These are phyloP conservation scores for Oleoguttula mirabilis DNA, from an alignment of 495 filamentous ascomycete genomes.

Conservation along the genomic window DNA sequence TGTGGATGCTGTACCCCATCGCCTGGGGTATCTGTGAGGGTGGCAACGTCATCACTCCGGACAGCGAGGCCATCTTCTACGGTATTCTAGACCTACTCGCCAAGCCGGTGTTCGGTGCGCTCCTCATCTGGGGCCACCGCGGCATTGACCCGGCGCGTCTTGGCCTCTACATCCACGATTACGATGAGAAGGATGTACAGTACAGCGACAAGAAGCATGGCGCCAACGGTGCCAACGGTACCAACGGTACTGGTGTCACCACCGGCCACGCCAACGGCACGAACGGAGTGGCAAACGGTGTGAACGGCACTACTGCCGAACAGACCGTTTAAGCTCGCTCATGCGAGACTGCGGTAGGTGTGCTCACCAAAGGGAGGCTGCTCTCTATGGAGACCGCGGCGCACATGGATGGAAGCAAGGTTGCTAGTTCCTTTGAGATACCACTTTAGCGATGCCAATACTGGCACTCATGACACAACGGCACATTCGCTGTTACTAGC, in stretches of 20 bases:
- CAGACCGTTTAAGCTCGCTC: conserved; percentile 1
- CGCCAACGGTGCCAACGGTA: neutral
- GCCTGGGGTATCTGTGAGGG: conserved; percentile 57
- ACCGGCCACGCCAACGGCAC: neutral
- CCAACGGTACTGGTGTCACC: neutral
- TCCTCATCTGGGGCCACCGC: conserved; percentile 40
- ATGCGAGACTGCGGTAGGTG: no score
- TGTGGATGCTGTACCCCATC: conserved; percentile 59
- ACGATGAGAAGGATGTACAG: conserved; percentile 23
- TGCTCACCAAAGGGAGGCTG: no score
- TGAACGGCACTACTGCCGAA: neutral
- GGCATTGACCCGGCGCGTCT: conserved; percentile 41
- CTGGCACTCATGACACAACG: no score
- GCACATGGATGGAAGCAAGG: no score
- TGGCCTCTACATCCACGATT: conserved; percentile 37
- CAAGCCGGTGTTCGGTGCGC: conserved; percentile 45
- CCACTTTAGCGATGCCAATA: no score
- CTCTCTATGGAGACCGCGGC: no score
- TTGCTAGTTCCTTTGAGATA: no score
- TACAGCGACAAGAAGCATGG: neutral
- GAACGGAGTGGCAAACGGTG: neutral
- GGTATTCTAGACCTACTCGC: conserved; percentile 52
- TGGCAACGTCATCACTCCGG: conserved; percentile 52
- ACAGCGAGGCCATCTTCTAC: conserved; percentile 57
- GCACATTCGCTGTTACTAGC: no score